These are phyloP conservation scores for Colletotrichum lini DNA, from an alignment of 2,329 filamentous ascomycete species.

Conservation along the genomic window DNA sequence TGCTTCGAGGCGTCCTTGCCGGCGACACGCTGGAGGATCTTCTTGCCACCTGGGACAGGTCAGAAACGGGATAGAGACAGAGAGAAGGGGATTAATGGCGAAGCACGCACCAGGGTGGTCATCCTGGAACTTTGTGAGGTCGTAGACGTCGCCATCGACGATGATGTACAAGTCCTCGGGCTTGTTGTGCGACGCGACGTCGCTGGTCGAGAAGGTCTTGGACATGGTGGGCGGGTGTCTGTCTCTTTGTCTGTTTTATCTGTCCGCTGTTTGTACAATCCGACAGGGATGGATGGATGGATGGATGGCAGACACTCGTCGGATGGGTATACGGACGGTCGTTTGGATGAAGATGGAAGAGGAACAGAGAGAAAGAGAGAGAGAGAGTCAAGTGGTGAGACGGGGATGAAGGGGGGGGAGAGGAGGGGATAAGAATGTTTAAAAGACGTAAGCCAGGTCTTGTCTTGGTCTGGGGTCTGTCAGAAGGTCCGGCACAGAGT, in stretches of 20 bases:
- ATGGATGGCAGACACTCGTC: conserved; percentile 3
- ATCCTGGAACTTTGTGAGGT: conserved; percentile 89
- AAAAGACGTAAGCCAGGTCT: conserved; percentile 15
- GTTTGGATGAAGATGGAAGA: conserved; percentile 10
- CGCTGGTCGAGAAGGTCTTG: conserved; percentile 84
- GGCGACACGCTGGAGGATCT: conserved; percentile 74
- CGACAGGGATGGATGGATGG: conserved; percentile 1
- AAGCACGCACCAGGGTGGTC: conserved; percentile 80
- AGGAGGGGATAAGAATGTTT: conserved; percentile 31
- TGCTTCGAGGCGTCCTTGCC: conserved; percentile 78
- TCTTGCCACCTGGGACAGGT: conserved; percentile 67
- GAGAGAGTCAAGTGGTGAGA: no score
- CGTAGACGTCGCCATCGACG: conserved; percentile 95
- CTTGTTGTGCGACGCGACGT: conserved; percentile 95
- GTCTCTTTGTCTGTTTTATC: conserved; percentile 12
- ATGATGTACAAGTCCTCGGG: conserved; percentile 88
- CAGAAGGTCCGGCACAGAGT: no score
- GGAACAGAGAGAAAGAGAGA: conserved; percentile 8
- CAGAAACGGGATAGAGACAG: not conserved
- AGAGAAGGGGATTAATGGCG: not conserved
- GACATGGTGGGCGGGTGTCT: conserved; percentile 73
- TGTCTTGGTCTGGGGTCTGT: no score
- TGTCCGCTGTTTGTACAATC: conserved; percentile 2
- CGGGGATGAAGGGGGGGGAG: not conserved
- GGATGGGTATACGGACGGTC: not conserved